Percentiles rank a stretch among this genome's conserved stretches.
These are phyloP conservation scores for Syzygium aqueum DNA, from an alignment of 345 rosid genomes.

Conservation along the genomic window DNA sequence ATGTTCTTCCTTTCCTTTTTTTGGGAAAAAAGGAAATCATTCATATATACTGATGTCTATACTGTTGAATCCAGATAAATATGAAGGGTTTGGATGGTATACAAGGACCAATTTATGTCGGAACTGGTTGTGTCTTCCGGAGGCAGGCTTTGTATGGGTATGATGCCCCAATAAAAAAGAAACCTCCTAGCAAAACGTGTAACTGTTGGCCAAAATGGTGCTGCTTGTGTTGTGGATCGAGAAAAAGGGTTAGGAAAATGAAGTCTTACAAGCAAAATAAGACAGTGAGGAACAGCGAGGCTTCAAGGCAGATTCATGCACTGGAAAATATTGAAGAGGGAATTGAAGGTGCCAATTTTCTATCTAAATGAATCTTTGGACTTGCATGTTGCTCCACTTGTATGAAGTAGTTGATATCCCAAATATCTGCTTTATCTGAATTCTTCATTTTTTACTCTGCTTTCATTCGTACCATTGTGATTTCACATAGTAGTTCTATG, in stretches of 20 bases:
- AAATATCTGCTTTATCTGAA: not conserved
- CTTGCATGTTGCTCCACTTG: not conserved
- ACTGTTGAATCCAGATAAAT: slow-evolving; percentile 50
- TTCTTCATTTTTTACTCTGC: not conserved
- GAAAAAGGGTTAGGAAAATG: slow-evolving; percentile 38
- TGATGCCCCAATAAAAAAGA: slow-evolving; percentile 76
- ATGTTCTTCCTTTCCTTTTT: not conserved
- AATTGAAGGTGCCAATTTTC: slow-evolving; percentile 22
- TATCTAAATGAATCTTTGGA: not conserved
- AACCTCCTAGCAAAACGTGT: slow-evolving; percentile 57
- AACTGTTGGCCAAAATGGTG: slow-evolving; percentile 91
- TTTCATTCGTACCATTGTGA: not conserved
- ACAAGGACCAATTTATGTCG: slow-evolving; percentile 93
- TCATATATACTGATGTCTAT: not conserved
- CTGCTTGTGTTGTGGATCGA: slow-evolving; percentile 31
- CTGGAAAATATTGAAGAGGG: slow-evolving; percentile 72
- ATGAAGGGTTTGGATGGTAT: slow-evolving; percentile 94
- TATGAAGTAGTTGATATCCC: not conserved
- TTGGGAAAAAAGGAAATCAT: not conserved
- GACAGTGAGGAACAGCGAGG: slow-evolving; percentile 40
- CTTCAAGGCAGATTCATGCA: slow-evolving; percentile 61
- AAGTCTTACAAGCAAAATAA: slow-evolving; percentile 36
- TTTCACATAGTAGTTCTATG: not conserved
- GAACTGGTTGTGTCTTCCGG: slow-evolving; percentile 92
- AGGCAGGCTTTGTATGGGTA: slow-evolving; percentile 81